Base-by-base conservation (phyloP, 75 land plant genomes). In the Pseudotsuga menziesii region DNA sequence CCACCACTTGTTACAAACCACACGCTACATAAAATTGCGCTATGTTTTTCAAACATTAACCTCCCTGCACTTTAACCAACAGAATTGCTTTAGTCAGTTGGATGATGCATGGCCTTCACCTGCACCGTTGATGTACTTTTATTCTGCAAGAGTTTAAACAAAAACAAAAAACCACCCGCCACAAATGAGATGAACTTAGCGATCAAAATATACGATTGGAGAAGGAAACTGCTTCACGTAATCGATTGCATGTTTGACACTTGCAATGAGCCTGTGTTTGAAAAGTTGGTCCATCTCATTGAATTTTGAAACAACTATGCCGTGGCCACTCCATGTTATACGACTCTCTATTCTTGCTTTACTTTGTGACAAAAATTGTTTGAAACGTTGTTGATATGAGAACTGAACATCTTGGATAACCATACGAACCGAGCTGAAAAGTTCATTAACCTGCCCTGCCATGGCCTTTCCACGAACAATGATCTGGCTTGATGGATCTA, bases 191-290 rank as follows among this genome's bases (percentile, higher is more conserved):
- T 82, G 61, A 94, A 88, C 75, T 97, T 97, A n/a, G 99, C 98
- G 70, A 94, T 70, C 52, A n/a, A 90, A 79, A 25, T 93, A 90
- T 26, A 94, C 76, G 72, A 92, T 85, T 25, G 98, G 95, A 48
- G 99, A 94, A 17, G 99, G 98, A 73, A 97, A 97, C 75, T 97
- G 98, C 89, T 91, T 97, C 59, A 97, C 76, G 78, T 97, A 97
- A 54, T 89, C 88, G 44, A 90, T 88, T 72, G 98, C 99, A 82
- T 91, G 95, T 27, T 81, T 81, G 14, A 91, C 80, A 80, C 99
- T n/a, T n/a, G n/a, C n/a, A n/a, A n/a, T n/a, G n/a, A n/a, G n/a
- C n/a, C n/a, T n/a, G n/a, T n/a, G n/a, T n/a, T n/a, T n/a, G n/a
- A n/a, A n/a, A n/a, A n/a, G n/a, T n/a, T n/a, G n/a, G n/a, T n/a